Evolutionary conservation across 1,284 basidiomycete species (phyloP).

Genomic region (Heliocybe sulcata): DNA sequence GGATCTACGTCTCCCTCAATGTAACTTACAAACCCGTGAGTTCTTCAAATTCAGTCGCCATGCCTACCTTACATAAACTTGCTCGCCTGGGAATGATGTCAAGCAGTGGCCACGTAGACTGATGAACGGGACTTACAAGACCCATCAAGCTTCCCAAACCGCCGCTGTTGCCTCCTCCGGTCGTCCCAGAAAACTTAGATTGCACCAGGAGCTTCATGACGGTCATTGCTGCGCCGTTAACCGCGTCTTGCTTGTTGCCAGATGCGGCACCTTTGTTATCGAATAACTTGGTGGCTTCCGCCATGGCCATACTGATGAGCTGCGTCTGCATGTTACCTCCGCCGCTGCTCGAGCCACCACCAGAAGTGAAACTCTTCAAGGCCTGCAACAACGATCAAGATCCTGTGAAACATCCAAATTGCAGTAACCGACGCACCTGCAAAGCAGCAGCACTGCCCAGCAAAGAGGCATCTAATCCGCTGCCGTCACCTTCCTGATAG

Average conservation of each 20-base stretch:
- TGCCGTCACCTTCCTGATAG: constrained; percentile 44
- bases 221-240: constrained; percentile 78
- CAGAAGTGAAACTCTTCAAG: constrained; percentile 58
- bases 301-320: constrained; percentile 80
- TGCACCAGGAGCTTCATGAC: constrained; percentile 76
- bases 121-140: constrained; percentile 33
- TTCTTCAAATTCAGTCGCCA: too few relatives aligned
- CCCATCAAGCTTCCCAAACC: constrained; percentile 50
- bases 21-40: too few relatives aligned
- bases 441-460: constrained; percentile 74
- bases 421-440: constrained; percentile 37
- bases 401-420: neutral
- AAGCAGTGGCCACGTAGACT: neutral
- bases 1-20: too few relatives aligned
- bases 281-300: constrained; percentile 69
- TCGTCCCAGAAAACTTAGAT: constrained; percentile 46
- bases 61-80: constrained; percentile 28
- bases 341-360: constrained; percentile 27
- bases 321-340: constrained; percentile 44
- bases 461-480: constrained; percentile 45
- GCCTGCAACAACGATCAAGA: constrained; percentile 27
- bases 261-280: constrained; percentile 59
- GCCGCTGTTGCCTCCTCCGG: constrained; percentile 59
- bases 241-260: constrained; percentile 74
- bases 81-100: constrained; percentile 26